Conservation (phyloP, 23 red algal species). For the Gracilaria domingensis region DNA sequence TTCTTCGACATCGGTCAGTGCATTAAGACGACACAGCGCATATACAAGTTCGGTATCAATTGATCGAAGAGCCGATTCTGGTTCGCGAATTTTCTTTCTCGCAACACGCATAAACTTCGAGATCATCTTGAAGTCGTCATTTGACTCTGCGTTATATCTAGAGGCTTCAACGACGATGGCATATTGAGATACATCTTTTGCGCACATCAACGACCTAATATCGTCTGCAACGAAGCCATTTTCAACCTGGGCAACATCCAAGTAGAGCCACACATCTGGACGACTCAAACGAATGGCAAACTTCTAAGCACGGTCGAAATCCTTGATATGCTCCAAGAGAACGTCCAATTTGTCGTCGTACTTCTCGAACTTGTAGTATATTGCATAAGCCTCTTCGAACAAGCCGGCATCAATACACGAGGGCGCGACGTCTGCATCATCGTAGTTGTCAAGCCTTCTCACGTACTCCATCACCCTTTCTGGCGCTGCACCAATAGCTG, state of each 20-base stretch:
- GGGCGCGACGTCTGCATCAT: slow-evolving; percentile 83
- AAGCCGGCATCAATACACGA: slow-evolving; percentile 86
- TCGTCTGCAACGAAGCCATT: slow-evolving; percentile 77
- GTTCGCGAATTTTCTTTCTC: slow-evolving; percentile 74
- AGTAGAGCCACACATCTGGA: slow-evolving; percentile 86
- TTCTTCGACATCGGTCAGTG: slow-evolving; percentile 89
- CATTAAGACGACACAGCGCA: slow-evolving; percentile 77
- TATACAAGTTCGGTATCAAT: slow-evolving; percentile 96
- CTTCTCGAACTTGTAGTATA: slow-evolving; percentile 95
- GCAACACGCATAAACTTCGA: slow-evolving; percentile 73
- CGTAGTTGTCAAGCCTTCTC: slow-evolving; percentile 93
- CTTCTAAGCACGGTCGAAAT: slow-evolving; percentile 88
- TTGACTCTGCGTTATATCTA: slow-evolving; percentile 51
- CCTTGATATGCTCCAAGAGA: slow-evolving; percentile 91
- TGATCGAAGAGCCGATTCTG: slow-evolving; percentile 50
- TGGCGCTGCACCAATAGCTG: slow-evolving; percentile 85
- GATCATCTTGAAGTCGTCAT: slow-evolving; percentile 78
- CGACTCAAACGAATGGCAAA: slow-evolving; percentile 87
- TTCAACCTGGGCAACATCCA: slow-evolving; percentile 84
- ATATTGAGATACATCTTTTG: slow-evolving; percentile 78
- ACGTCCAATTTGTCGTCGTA: slow-evolving; percentile 88
- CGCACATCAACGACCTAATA: slow-evolving; percentile 80
- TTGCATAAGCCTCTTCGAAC: slow-evolving; percentile 94
- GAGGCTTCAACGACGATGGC: slow-evolving; percentile 73
- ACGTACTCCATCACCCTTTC: slow-evolving; percentile 96